phyloP scores from a whole-genome alignment of 106 monocot species.

The Ottelia alismoides region DNA sequence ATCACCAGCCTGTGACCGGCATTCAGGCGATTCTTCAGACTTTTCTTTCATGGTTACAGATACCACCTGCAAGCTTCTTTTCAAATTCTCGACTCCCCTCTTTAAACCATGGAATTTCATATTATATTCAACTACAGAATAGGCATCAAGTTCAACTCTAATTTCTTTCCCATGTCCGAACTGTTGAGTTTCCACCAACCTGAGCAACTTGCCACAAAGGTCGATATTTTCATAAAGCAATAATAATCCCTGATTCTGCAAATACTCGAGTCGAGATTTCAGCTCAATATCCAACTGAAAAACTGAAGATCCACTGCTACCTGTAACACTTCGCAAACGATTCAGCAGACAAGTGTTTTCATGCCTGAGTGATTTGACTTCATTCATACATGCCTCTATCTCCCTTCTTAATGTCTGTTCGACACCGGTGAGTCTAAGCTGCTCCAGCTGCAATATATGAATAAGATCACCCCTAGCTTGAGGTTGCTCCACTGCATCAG shows the following conservation, averaged over 20 bases:
- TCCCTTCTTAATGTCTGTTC: slow-evolving; percentile 76
- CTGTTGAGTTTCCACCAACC: slow-evolving; percentile 21
- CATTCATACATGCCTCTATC: slow-evolving; percentile 46
- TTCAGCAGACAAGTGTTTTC: slow-evolving; percentile 53
- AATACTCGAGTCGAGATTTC: slow-evolving; percentile 27
- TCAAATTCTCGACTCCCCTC: slow-evolving; percentile 43
- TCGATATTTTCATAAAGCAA: slow-evolving; percentile 43
- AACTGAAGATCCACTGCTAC: slow-evolving; percentile 12
- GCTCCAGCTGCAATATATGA: slow-evolving; percentile 49
- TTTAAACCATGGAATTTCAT: slow-evolving; percentile 50
- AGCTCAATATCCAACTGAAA: slow-evolving; percentile 58
- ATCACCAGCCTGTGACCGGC: slow-evolving; percentile 10
- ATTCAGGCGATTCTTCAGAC: slow-evolving; percentile 18
- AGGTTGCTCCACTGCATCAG: slow-evolving; percentile 14
- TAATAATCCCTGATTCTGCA: slow-evolving; percentile 44
- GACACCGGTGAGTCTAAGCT: slow-evolving; percentile 63
- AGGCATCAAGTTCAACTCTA: slow-evolving; percentile 16
- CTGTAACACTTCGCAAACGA: slow-evolving; percentile 31
- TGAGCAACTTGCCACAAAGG: slow-evolving; percentile 36
- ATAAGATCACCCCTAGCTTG: slow-evolving; percentile 20
- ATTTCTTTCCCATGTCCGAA: slow-evolving; percentile 14
- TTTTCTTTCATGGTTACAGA: slow-evolving; percentile 34
- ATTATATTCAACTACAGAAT: slow-evolving; percentile 29
- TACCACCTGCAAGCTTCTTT: slow-evolving; percentile 41
- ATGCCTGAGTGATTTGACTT: slow-evolving; percentile 50